A percentile compares a stretch with the other conserved stretches of the same genome.
These are phyloP conservation scores for Flaveria linearis DNA, from an alignment of 129 eudicot genomes.

Conservation along the genomic window DNA sequence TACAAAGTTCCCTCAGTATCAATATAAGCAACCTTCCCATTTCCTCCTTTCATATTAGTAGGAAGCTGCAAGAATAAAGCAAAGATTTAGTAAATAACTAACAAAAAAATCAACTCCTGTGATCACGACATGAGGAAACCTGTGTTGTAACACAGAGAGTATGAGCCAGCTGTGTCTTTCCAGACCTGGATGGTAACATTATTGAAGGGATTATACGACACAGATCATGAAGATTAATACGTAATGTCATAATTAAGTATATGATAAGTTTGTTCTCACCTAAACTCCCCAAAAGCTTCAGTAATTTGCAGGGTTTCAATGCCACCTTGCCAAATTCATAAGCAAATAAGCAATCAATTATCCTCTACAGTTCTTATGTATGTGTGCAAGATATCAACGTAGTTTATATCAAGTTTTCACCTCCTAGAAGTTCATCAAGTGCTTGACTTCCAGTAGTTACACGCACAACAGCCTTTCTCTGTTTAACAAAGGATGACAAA, in stretches of 20 bases:
- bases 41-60: conserved; percentile 89
- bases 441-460: conserved; percentile 99
- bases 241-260: not conserved
- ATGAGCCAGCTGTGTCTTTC: conserved; percentile 98
- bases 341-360: conserved; percentile 6
- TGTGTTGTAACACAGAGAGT: conserved; percentile 94
- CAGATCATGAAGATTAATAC: conserved; percentile 18
- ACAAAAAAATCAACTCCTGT: conserved; percentile 8
- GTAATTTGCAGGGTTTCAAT: conserved; percentile 86
- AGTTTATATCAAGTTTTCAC: conserved; percentile 40
- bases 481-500: conserved; percentile 21
- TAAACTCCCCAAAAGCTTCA: conserved; percentile 97
- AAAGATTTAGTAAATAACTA: not conserved
- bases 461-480: conserved; percentile 88
- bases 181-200: conserved; percentile 59
- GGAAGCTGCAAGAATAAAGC: conserved; percentile 67
- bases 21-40: conserved; percentile 97
- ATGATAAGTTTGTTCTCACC: conserved; percentile 44
- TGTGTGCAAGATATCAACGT: not conserved
- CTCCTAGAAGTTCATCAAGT: conserved; percentile 91
- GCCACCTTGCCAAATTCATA: conserved; percentile 58
- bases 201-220: conserved; percentile 16
- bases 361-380: not conserved
- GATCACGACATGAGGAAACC: conserved; percentile 37
- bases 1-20: conserved; percentile 99